These are phyloP conservation scores for Mycena leptocephala DNA, from an alignment of 768 basidiomycete genomes.

Conservation along the genomic window DNA sequence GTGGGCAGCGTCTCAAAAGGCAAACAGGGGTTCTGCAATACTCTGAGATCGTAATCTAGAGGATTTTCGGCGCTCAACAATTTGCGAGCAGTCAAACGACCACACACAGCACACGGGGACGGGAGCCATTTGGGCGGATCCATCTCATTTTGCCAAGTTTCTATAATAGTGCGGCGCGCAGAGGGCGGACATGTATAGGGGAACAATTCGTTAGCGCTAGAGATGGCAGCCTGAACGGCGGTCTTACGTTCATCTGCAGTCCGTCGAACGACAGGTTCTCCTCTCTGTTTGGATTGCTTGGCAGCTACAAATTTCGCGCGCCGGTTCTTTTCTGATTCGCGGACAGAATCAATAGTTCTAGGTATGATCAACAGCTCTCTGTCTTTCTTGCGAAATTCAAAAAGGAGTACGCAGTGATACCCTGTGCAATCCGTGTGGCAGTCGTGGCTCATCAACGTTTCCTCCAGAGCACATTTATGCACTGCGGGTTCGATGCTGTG, in stretches of 20 bases:
- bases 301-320: too few relatives aligned
- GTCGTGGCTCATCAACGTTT: too few relatives aligned
- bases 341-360: too few relatives aligned
- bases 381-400: too few relatives aligned
- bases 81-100: not conserved
- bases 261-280: too few relatives aligned
- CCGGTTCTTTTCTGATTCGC: too few relatives aligned
- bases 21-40: not conserved
- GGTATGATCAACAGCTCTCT: too few relatives aligned
- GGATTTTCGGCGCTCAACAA: not conserved
- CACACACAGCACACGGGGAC: not conserved
- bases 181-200: not conserved
- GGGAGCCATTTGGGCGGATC: not conserved
- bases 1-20: not conserved
- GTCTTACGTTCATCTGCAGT: not conserved
- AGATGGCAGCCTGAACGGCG: not conserved
- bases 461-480: too few relatives aligned
- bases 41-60: not conserved
- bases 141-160: not conserved
- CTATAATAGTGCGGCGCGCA: not conserved
- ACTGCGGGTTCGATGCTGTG: too few relatives aligned
- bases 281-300: too few relatives aligned
- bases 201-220: not conserved
- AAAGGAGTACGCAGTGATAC: too few relatives aligned
- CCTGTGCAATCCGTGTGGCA: too few relatives aligned